Evolutionary conservation across 1,284 basidiomycete species (phyloP).

Genomic region (Ustanciosporium gigantosporum): DNA sequence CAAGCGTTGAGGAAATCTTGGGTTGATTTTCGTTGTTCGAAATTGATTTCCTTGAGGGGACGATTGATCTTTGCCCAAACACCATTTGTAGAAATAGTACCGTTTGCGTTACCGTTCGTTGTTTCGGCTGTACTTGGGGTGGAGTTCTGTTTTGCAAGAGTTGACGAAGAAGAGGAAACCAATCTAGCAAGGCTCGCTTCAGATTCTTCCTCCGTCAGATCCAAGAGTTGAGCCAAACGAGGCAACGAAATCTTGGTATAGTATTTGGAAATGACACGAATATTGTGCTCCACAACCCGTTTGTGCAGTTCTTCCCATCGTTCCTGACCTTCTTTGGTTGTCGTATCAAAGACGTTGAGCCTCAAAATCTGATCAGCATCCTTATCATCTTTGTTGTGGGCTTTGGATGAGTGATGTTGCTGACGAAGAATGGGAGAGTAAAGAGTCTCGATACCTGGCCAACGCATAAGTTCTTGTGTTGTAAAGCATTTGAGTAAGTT

Average conservation of each 20-base stretch:
- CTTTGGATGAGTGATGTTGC: constrained; percentile 62
- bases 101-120: too few species aligned
- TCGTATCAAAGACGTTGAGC: too few species aligned
- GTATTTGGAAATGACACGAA: constrained; percentile 90
- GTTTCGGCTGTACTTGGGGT: too few species aligned
- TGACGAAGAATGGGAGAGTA: constrained; percentile 82
- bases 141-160: too few species aligned
- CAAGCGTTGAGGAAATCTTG: constrained; percentile 81
- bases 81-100: too few species aligned
- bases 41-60: constrained; percentile 84
- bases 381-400: not conserved
- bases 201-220: constrained; percentile 78
- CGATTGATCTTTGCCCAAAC: constrained; percentile 94
- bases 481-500: constrained; percentile 95
- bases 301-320: constrained; percentile 95
- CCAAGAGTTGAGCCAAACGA: constrained; percentile 83
- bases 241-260: constrained; percentile 88
- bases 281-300: constrained; percentile 96
- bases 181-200: constrained; percentile 85
- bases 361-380: too few species aligned
- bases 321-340: constrained; percentile 67
- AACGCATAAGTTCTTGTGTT: constrained; percentile 93
- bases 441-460: constrained; percentile 91
- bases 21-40: constrained; percentile 62
- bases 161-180: constrained; percentile 73